phyloP scores from a whole-genome alignment of 331 rosid species.

The Rosa hybrid region DNA sequence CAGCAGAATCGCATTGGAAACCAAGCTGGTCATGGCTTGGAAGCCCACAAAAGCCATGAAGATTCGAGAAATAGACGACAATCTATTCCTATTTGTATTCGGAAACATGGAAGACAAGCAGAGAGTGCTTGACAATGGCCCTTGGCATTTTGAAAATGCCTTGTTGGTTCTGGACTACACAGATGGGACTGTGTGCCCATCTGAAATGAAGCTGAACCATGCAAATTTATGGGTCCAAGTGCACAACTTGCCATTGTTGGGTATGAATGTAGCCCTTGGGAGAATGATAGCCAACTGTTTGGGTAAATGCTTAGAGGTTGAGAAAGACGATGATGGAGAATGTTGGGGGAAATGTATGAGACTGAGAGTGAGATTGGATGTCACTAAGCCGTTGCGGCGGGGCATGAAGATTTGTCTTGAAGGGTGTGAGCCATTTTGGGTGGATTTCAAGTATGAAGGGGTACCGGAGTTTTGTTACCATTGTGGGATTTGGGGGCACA shows the following conservation, averaged over 20 bases:
- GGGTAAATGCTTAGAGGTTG: background rate
- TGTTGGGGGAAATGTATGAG: background rate
- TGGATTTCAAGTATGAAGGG: background rate
- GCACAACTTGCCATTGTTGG: background rate
- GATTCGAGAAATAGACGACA: background rate
- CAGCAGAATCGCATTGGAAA: background rate
- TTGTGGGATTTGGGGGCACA: background rate
- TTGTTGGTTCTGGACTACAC: background rate
- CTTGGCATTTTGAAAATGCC: slow-evolving; percentile 1
- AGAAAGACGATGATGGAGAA: background rate
- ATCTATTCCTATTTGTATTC: background rate
- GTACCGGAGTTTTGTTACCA: background rate
- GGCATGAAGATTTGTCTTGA: background rate
- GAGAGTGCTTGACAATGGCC: background rate
- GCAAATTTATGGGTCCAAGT: background rate
- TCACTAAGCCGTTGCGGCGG: background rate
- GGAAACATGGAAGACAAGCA: background rate
- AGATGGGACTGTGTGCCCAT: background rate
- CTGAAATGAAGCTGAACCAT: background rate
- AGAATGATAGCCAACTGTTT: background rate
- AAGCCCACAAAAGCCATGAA: background rate
- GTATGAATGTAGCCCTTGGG: background rate
- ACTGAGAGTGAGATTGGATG: background rate
- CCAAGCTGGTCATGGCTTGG: background rate
- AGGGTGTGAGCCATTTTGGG: background rate